phyloP scores from a whole-genome alignment of 2,329 filamentous ascomycete genomes.

The Penicillium italicum region DNA sequence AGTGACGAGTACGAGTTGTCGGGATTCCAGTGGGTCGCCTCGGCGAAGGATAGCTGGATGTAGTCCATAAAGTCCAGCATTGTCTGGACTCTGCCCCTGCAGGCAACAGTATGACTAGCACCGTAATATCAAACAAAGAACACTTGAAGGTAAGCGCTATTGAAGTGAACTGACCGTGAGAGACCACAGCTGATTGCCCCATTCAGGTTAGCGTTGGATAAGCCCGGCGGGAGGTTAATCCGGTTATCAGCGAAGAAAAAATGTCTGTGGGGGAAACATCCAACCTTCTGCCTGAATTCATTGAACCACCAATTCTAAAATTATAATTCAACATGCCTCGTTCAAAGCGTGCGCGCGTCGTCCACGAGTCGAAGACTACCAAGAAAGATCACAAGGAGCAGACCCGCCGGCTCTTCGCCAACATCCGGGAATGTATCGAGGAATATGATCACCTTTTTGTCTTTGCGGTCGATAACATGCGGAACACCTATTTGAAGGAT shows the following conservation, averaged over 20 bases:
- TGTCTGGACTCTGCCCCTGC: conserved; percentile 23
- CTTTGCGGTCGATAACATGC: conserved; percentile 94
- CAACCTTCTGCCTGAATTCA: conserved; percentile 15
- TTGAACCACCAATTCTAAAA: conserved; percentile 6
- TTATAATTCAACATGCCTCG: conserved; percentile 69
- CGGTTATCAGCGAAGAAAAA: conserved; percentile 41
- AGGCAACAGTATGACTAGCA: not conserved
- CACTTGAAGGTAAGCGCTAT: not conserved
- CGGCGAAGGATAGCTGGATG: conserved; percentile 85
- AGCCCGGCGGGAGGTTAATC: conserved; percentile 37
- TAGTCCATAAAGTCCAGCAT: conserved; percentile 99
- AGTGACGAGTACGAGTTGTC: conserved; percentile 89
- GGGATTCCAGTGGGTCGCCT: conserved; percentile 80
- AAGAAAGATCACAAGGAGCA: conserved; percentile 91
- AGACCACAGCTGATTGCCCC: conserved; percentile 31
- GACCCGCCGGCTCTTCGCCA: conserved; percentile 80
- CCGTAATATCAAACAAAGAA: not conserved
- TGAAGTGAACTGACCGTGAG: not conserved
- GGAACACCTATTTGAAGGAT: conserved; percentile 92
- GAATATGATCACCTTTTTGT: conserved; percentile 89
- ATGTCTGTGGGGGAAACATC: conserved; percentile 25
- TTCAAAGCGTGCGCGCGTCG: conserved; percentile 86
- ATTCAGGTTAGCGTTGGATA: conserved; percentile 37
- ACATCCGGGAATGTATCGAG: conserved; percentile 79
- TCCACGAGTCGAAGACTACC: conserved; percentile 84